phyloP scores from a whole-genome alignment of 306 rosid genomes.

The Vigna angularis region DNA sequence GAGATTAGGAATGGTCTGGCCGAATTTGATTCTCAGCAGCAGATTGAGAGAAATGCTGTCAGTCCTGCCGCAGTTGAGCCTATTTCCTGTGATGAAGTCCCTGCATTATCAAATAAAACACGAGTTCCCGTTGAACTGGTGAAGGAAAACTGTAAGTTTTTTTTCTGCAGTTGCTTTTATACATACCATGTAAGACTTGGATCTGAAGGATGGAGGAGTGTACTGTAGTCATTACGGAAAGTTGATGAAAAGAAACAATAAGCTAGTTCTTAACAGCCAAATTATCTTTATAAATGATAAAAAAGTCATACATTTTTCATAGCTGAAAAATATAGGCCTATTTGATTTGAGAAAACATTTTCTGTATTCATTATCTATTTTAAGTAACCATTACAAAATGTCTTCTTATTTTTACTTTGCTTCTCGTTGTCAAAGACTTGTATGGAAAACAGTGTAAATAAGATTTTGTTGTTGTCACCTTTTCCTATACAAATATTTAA shows the following conservation, averaged over 20 bases:
- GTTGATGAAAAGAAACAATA: conserved; percentile 37
- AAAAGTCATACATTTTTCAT: not conserved
- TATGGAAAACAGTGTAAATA: not conserved
- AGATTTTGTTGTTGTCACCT: conserved; percentile 3
- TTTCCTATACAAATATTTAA: not conserved
- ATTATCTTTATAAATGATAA: not conserved
- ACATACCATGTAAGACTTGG: not conserved
- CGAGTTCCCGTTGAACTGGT: conserved; percentile 52
- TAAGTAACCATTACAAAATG: not conserved
- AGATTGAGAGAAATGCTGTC: conserved; percentile 44
- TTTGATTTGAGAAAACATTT: conserved; percentile 6
- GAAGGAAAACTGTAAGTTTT: conserved; percentile 67
- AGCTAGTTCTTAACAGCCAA: conserved; percentile 30
- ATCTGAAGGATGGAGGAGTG: conserved; percentile 14
- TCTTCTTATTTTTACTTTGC: not conserved
- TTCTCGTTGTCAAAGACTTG: not conserved
- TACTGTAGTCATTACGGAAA: conserved; percentile 10
- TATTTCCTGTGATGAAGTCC: conserved; percentile 36
- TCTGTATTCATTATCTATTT: not conserved
- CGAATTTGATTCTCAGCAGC: conserved; percentile 57
- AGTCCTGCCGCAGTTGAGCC: conserved; percentile 45
- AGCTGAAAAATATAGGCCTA: conserved; percentile 5
- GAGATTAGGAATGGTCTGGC: conserved; percentile 52
- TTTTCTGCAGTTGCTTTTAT: conserved; percentile 36
- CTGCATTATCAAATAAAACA: conserved; percentile 49